These are phyloP conservation scores for Berkeleyomyces rouxiae DNA, from an alignment of 2,329 filamentous ascomycete genomes.

Conservation along the genomic window DNA sequence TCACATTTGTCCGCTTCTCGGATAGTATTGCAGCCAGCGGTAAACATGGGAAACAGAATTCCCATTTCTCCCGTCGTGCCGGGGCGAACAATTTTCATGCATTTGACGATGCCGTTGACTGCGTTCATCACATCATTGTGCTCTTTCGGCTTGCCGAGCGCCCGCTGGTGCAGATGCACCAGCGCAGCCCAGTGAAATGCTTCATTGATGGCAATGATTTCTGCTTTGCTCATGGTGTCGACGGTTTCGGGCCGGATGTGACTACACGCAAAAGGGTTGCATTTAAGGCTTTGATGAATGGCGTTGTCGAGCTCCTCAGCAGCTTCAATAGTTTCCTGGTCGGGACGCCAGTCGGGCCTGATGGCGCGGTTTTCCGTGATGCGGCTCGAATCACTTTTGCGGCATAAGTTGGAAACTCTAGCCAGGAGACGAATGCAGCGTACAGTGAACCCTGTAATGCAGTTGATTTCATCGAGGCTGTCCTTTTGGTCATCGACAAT, in stretches of 20 bases:
- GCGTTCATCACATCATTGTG: constrained; percentile 46
- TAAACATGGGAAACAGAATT: constrained; percentile 66
- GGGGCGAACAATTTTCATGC: constrained; percentile 43
- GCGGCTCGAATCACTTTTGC: constrained; percentile 48
- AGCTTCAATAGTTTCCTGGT: constrained; percentile 32
- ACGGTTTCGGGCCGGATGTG: constrained; percentile 33
- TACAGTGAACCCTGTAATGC: constrained; percentile 43
- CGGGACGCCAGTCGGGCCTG: constrained; percentile 40
- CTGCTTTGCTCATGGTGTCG: constrained; percentile 38
- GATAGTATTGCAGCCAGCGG: constrained; percentile 58
- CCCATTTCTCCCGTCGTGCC: constrained; percentile 60
- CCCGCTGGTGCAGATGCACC: constrained; percentile 58
- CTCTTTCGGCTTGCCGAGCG: constrained; percentile 42
- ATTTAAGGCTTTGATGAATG: constrained; percentile 36
- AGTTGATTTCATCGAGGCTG: constrained; percentile 54
- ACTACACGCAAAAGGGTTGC: constrained; percentile 26
- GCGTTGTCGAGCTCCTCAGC: constrained; percentile 45
- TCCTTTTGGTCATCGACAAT: constrained; percentile 33
- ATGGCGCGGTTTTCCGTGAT: constrained; percentile 30
- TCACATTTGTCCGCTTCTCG: constrained; percentile 37
- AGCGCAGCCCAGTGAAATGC: constrained; percentile 67
- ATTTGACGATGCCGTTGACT: constrained; percentile 44
- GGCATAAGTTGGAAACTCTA: constrained; percentile 51
- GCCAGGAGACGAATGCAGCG: constrained; percentile 33
- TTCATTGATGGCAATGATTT: constrained; percentile 56